These are phyloP conservation scores for Asclepias syriaca DNA, from an alignment of 257 asterid genomes.

Conservation along the genomic window DNA sequence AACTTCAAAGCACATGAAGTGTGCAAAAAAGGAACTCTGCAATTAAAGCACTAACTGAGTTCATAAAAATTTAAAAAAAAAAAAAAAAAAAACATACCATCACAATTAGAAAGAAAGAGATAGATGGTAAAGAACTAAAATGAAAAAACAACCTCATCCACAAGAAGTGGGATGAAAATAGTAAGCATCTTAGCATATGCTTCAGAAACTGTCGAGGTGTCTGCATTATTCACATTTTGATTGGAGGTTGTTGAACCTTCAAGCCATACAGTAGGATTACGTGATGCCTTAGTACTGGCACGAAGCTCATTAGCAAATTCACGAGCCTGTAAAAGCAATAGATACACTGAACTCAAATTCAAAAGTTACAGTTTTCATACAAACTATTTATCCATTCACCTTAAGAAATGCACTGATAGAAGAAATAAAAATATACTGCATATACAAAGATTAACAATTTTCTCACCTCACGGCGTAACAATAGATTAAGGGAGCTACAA, in stretches of 20 bases:
- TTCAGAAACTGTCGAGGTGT: constrained; percentile 80
- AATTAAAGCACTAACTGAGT: constrained; percentile 21
- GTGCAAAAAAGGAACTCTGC: constrained; percentile 95
- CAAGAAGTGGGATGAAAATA: constrained; percentile 82
- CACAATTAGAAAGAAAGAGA: constrained; percentile 12
- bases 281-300: constrained; percentile 73
- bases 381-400: not conserved
- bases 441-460: constrained; percentile 18
- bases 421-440: constrained; percentile 14
- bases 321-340: constrained; percentile 65
- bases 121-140: not conserved
- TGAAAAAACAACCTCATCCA: constrained; percentile 71
- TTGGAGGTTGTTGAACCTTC: constrained; percentile 66
- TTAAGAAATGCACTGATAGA: constrained; percentile 2
- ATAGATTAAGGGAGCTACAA: constrained; percentile 89
- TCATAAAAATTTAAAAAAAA: not conserved
- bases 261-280: constrained; percentile 74
- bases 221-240: constrained; percentile 59
- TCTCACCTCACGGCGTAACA: constrained; percentile 89
- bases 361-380: not conserved
- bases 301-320: constrained; percentile 98
- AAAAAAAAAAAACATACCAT: not conserved
- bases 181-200: constrained; percentile 86
- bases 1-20: constrained; percentile 96
- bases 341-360: no score